Base-by-base conservation (phyloP, 495 filamentous ascomycete genomes). In the Clohesyomyces aquaticus region DNA sequence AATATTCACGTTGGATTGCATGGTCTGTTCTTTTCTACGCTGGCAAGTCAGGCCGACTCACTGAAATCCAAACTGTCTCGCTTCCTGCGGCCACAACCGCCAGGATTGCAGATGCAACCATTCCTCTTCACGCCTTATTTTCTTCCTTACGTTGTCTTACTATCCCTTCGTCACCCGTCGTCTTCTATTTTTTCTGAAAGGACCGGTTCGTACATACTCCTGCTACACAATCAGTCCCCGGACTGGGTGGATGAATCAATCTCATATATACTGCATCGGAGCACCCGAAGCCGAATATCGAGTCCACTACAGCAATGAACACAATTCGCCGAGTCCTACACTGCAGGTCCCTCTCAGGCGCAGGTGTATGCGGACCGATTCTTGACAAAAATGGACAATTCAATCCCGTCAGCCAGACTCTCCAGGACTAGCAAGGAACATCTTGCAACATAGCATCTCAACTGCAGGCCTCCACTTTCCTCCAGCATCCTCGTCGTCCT, bases 401-500 rank as follows among this genome's bases (percentile, higher is more conserved):
- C 14, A 6, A 38, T 6, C 32, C 32, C 14, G 32, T 38, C 32
- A 38, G 32, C 32, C 32, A 38, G 32, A 14, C 32, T 38, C 32
- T n/a, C n/a, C n/a, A n/a, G n/a, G n/a, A n/a, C n/a, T 25, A 52
- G 32, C 32, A 38, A 6, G 48, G 48, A 18, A 28, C 12, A 4
- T 10, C 19, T 23, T 6, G 3, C 14, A 26, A 25, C 48, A 10
- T 9, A 25, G 48, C 8, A 49, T 49, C 11, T n/a, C 35, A 42
- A 42, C n/a, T n/a, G n/a, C n/a, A n/a, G n/a, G n/a, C n/a, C n/a
- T n/a, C n/a, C n/a, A n/a, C n/a, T n/a, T n/a, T n/a, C n/a, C n/a
- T n/a, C n/a, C n/a, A n/a, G n/a, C 56, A 59, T 58, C 38, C 38
- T 58, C 55, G 18, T 22, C n/a, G n/a, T 47, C 55, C 35, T 58